phyloP scores from a whole-genome alignment of 208 protist genomes.

The Phytomonas serpens region DNA sequence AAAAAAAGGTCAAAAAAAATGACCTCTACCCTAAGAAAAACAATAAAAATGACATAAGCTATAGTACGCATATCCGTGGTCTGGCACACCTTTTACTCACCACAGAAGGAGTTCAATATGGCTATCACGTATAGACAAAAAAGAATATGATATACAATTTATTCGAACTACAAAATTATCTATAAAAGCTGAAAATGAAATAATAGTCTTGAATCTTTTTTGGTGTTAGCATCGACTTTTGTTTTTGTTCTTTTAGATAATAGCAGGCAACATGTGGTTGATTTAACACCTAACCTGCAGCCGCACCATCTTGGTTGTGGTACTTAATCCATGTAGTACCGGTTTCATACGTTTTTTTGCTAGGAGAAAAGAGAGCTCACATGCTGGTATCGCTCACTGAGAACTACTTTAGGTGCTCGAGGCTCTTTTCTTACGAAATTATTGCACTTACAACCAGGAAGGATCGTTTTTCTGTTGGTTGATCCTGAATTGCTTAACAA shows the following conservation, averaged over 20 bases:
- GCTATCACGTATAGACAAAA: background rate
- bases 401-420: background rate
- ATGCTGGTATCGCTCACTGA: background rate
- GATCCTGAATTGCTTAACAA: background rate
- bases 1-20: background rate
- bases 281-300: background rate
- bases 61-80: background rate
- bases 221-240: background rate
- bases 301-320: background rate
- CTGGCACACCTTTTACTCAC: background rate
- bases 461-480: background rate
- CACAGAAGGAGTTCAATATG: slow-evolving; percentile 8
- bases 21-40: background rate
- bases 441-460: background rate
- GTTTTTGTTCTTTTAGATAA: background rate
- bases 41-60: background rate
- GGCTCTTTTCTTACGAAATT: background rate
- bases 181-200: background rate
- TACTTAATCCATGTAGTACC: background rate
- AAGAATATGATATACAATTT: background rate
- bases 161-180: background rate
- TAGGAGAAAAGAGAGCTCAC: background rate
- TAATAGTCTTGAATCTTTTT: background rate
- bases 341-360: background rate
- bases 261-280: background rate